Evolutionary conservation across 768 basidiomycete genomes (phyloP).

Genomic region (Phylloporus sp.): DNA sequence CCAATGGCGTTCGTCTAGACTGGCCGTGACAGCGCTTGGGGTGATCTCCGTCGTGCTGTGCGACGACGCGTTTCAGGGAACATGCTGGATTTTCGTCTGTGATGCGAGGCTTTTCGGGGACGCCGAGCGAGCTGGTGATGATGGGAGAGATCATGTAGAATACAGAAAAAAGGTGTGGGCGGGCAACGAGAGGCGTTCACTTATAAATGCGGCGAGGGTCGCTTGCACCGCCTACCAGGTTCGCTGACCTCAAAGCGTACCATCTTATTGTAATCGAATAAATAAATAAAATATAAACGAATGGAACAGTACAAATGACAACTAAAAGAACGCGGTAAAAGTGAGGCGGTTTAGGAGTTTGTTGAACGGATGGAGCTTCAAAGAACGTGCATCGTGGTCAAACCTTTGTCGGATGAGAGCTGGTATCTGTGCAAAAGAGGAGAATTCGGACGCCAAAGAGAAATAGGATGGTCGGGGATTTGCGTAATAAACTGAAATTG

Average conservation of each 20-base stretch:
- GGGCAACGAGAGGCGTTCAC: background rate
- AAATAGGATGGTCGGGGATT: constrained; percentile 13
- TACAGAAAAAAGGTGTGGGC: background rate
- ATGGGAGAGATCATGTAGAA: constrained; percentile 22
- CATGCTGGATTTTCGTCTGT: constrained; percentile 12
- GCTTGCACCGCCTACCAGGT: constrained; percentile 25
- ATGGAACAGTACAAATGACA: background rate
- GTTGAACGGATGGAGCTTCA: constrained; percentile 15
- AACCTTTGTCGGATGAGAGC: constrained; percentile 3
- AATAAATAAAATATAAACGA: constrained; percentile 9
- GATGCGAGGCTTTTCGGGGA: background rate
- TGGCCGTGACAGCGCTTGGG: constrained; percentile 20
- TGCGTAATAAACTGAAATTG: constrained; percentile 24
- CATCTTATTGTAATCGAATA: constrained; percentile 7
- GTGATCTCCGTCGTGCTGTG: constrained; percentile 17
- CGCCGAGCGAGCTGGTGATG: background rate
- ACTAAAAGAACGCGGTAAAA: background rate
- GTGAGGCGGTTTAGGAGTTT: constrained; percentile 20
- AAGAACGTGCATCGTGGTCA: background rate
- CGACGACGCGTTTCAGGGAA: constrained; percentile 20
- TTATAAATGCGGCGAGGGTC: constrained; percentile 27
- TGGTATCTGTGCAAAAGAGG: constrained; percentile 19
- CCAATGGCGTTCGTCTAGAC: constrained; percentile 19
- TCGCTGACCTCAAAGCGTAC: constrained; percentile 10
- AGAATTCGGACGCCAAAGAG: constrained; percentile 17